Evolutionary conservation across 1,139 yeast genomes (phyloP).

Genomic region (Suhomyces bribrorum): DNA sequence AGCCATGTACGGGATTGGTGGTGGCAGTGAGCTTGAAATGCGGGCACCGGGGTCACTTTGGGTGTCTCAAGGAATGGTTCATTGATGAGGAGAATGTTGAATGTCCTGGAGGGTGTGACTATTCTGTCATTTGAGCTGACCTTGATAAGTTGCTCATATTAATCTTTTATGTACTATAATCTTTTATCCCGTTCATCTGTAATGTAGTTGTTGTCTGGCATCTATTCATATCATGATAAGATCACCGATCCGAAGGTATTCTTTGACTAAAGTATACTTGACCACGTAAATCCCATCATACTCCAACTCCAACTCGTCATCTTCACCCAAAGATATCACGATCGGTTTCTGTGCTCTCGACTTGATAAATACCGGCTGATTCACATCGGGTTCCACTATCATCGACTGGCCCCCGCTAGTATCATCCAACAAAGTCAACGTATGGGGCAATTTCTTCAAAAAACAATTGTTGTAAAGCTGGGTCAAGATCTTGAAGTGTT

Average conservation of each 20-base stretch:
- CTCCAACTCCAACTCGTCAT: slow-evolving; percentile 64
- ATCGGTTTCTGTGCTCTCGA: slow-evolving; percentile 42
- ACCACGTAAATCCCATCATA: slow-evolving; percentile 75
- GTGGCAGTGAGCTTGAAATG: slow-evolving; percentile 67
- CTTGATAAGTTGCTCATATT: neutral
- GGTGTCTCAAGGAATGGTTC: slow-evolving; percentile 81
- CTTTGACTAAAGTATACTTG: slow-evolving; percentile 58
- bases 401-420: slow-evolving; percentile 72
- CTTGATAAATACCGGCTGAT: slow-evolving; percentile 73
- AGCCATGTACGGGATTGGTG: slow-evolving; percentile 73
- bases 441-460: slow-evolving; percentile 64
- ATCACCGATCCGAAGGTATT: slow-evolving; percentile 43
- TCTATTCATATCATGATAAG: slow-evolving; percentile 37
- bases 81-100: slow-evolving; percentile 59
- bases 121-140: slow-evolving; percentile 9
- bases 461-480: slow-evolving; percentile 70
- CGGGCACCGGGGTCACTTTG: slow-evolving; percentile 87
- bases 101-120: slow-evolving; percentile 80
- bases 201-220: neutral
- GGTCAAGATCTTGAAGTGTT: slow-evolving; percentile 65
- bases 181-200: too few relatives aligned
- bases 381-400: slow-evolving; percentile 76
- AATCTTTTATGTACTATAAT: neutral
- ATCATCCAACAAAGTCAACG: slow-evolving; percentile 74
- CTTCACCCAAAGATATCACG: slow-evolving; percentile 31